Evolutionary conservation across 116 monocot genomes (phyloP).

Genomic region (Cymodocea nodosa): DNA sequence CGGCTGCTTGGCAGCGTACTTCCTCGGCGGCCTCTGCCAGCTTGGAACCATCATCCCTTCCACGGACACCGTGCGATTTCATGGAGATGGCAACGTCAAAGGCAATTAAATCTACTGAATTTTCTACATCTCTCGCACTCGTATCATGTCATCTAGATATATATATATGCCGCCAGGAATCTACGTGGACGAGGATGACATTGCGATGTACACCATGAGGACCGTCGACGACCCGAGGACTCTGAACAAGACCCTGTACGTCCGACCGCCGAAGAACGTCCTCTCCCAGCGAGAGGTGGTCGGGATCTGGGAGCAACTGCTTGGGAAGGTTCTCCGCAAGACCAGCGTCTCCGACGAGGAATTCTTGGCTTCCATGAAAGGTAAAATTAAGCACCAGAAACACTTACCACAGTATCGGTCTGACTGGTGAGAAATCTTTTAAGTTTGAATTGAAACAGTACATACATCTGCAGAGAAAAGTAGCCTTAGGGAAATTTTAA

Average conservation of each 20-base stretch:
- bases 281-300: conserved; percentile 51
- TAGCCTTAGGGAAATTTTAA: too few species aligned
- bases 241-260: conserved; percentile 44
- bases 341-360: conserved; percentile 30
- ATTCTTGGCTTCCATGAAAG: conserved; percentile 28
- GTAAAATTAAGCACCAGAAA: too few species aligned
- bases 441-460: too few species aligned
- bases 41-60: conserved; percentile 28
- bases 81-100: conserved; percentile 4
- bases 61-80: conserved; percentile 15
- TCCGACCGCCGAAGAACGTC: conserved; percentile 54
- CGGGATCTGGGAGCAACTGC: conserved; percentile 44
- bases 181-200: conserved; percentile 53
- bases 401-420: too few species aligned
- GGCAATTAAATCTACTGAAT: not conserved
- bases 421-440: too few species aligned
- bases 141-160: too few species aligned
- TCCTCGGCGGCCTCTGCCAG: conserved; percentile 39
- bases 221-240: conserved; percentile 36
- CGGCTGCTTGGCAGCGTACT: conserved; percentile 34
- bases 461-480: too few species aligned
- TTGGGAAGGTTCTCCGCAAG: conserved; percentile 38
- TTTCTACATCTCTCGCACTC: too few species aligned
- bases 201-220: conserved; percentile 49
- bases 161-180: too few species aligned